These are phyloP conservation scores for Coleophoma eucalyptorum DNA, from an alignment of 2,329 filamentous ascomycete genomes.

Conservation along the genomic window DNA sequence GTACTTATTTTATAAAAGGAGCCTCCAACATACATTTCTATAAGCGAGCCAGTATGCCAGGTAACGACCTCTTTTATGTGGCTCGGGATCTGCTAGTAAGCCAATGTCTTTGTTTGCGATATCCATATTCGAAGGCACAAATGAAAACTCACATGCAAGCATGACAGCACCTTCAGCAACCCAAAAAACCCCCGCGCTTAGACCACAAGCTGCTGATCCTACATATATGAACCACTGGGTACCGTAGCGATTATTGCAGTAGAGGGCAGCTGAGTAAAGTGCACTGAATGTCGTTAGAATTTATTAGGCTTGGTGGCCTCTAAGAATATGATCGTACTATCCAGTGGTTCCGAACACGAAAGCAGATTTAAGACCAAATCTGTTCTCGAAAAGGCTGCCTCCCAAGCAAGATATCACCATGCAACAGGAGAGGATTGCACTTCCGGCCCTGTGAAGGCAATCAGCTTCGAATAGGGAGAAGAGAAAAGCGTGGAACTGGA, in stretches of 20 bases:
- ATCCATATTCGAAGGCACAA: not conserved
- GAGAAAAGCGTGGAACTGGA: constrained; percentile 7
- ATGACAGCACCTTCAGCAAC: constrained; percentile 35
- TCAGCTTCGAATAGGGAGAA: too few relatives aligned
- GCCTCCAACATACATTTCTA: too few relatives aligned
- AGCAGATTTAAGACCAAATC: constrained; percentile 31
- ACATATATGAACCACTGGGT: constrained; percentile 36
- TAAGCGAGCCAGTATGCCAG: constrained; percentile 34
- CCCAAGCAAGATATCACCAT: constrained; percentile 38
- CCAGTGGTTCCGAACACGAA: constrained; percentile 36
- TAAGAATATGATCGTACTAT: constrained; percentile 21
- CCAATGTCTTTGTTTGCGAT: not conserved
- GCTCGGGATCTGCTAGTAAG: constrained; percentile 24
- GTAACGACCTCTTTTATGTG: constrained; percentile 18
- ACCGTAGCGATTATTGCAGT: constrained; percentile 32
- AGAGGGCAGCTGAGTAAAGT: constrained; percentile 35
- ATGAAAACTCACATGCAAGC: constrained; percentile 25
- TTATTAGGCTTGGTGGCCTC: too few relatives aligned
- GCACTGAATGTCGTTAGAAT: too few relatives aligned
- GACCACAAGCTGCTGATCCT: constrained; percentile 32
- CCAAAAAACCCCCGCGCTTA: constrained; percentile 37
- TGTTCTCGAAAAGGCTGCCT: constrained; percentile 31
- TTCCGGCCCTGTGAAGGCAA: constrained; percentile 35
- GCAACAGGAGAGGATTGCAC: constrained; percentile 38
- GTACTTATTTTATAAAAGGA: too few relatives aligned